These are phyloP conservation scores for Lodderomyces beijingensis DNA, from an alignment of 1,139 yeast genomes.

Conservation along the genomic window DNA sequence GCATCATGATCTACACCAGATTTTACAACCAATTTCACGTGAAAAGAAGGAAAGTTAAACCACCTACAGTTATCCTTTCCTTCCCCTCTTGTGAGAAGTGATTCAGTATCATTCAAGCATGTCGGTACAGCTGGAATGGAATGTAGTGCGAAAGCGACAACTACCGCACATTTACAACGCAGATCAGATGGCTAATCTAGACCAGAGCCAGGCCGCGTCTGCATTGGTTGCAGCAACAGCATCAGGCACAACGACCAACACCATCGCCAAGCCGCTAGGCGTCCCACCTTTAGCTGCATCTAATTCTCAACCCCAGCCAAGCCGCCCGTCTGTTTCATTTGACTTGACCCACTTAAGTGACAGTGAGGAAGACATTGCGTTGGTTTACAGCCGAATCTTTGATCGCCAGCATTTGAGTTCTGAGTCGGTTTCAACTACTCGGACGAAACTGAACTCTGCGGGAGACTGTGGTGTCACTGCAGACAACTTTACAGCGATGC, in stretches of 20 bases:
- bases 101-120: too few relatives aligned
- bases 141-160: too few relatives aligned
- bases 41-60: too few relatives aligned
- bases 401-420: conserved; percentile 2
- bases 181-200: too few relatives aligned
- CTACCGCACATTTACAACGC: too few relatives aligned
- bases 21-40: too few relatives aligned
- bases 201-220: too few relatives aligned
- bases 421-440: conserved; percentile 2
- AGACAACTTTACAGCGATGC: background rate
- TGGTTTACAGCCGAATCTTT: conserved; percentile 1
- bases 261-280: background rate
- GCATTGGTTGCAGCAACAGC: too few relatives aligned
- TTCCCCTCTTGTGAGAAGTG: too few relatives aligned
- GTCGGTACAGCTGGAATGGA: too few relatives aligned
- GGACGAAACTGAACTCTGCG: conserved; percentile 4
- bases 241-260: background rate
- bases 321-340: conserved; percentile 1
- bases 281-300: background rate
- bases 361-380: conserved; percentile 14
- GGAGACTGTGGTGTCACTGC: background rate
- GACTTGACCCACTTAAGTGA: conserved; percentile 11
- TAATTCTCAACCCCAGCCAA: background rate
- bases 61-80: too few relatives aligned
- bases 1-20: too few relatives aligned